Evolutionary conservation across 176 grass and related monocot genomes (phyloP), one percentile per base, ranked within the genome.

Genomic region (Panicum miliaceum): DNA sequence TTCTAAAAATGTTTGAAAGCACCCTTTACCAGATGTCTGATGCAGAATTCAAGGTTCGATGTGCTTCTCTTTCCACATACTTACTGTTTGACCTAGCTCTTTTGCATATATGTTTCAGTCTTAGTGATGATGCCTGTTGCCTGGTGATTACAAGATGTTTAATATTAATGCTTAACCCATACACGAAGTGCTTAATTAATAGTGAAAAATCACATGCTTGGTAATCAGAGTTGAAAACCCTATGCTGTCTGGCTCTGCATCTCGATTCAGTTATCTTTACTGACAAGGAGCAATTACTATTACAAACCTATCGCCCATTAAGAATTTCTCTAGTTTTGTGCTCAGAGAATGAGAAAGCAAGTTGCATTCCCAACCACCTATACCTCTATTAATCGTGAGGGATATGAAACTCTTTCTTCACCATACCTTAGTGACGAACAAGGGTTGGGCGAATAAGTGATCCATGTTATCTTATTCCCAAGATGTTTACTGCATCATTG

Each of bases 41-140:
- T 60, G 87, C 80, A 75, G 96, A 98, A 80, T 98, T 82, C 82
- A 84, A 98, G 96, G 96, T 98, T 85, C 41, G 84, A 83, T 72
- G 16, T 52, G 64, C 35, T 75, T 85, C 64, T 87, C 76, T 41
- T 25, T 43, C 67, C 64, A 11, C 37, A 3, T 2, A 54, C 14
- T 25, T 81, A 70, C n/a, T 51, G 45, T 71, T 43, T 67, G 43
- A 38, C 68, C 20, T 27, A 53, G 34, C 15, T 68, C 22, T 60
- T 40, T 8, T 40, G 20, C 29, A 52, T 38, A 37, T n/a, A 9
- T 54, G n/a, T 66, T 65, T 23, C 20, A 51, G 4, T 36, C 38
- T 34, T 37, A 67, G 14, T 23, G 27, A 80, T 64, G 29, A 10
- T 80, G 52, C 19, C 22, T 68, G 22, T 53, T 53, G 16, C 51